These are phyloP conservation scores for Blastobotrys petasosporus DNA, from an alignment of 1,139 yeast species.

Conservation along the genomic window DNA sequence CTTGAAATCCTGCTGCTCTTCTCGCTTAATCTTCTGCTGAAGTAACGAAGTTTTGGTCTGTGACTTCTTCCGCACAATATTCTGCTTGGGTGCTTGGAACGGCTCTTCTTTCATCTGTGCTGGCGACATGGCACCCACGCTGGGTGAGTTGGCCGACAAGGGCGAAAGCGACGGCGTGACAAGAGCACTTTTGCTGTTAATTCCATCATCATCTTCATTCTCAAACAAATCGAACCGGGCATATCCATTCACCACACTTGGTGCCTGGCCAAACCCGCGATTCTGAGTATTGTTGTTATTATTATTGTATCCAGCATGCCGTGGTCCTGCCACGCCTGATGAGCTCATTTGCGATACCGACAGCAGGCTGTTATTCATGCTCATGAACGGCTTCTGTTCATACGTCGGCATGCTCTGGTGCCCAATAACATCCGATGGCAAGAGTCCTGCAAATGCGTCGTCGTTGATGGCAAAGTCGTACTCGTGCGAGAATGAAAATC, in stretches of 20 bases:
- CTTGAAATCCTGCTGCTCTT: neutral
- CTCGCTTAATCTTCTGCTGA: conserved; percentile 12
- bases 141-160: conserved; percentile 10
- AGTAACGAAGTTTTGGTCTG: conserved; percentile 22
- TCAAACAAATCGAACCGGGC: conserved; percentile 25
- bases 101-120: conserved; percentile 14
- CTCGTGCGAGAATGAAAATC: neutral
- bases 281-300: too few relatives aligned
- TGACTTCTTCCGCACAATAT: conserved; percentile 26
- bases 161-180: conserved; percentile 26
- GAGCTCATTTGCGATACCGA: conserved; percentile 1
- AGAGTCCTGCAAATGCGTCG: conserved; percentile 13
- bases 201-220: conserved; percentile 20
- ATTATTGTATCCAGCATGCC: neutral
- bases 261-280: too few relatives aligned
- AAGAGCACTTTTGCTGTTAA: conserved; percentile 12
- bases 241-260: conserved; percentile 2
- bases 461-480: conserved; percentile 5
- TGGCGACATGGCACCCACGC: conserved; percentile 8
- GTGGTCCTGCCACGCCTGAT: neutral
- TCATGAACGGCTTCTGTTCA: too few relatives aligned
- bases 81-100: conserved; percentile 18
- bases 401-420: too few relatives aligned
- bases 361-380: too few relatives aligned
- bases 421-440: conserved; percentile 8